These are phyloP conservation scores for Pezicula neosporulosa DNA, from an alignment of 2,329 filamentous ascomycete genomes.

Conservation along the genomic window DNA sequence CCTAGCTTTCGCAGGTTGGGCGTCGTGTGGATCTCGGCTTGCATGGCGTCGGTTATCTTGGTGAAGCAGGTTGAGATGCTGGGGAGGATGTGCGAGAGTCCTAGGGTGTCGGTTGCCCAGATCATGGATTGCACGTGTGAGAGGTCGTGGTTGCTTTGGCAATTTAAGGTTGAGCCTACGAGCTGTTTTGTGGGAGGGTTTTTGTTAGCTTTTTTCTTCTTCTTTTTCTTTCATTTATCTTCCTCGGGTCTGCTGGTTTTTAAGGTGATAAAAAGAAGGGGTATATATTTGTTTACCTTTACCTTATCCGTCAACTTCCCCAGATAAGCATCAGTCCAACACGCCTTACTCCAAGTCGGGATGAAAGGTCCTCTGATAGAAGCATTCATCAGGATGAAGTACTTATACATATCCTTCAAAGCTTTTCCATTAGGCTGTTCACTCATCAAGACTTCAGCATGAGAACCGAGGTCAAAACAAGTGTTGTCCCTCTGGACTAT, in stretches of 20 bases:
- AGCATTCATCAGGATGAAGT: slow-evolving; percentile 20
- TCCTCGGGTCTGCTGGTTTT: too few species aligned
- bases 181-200: slow-evolving; percentile 1
- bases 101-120: slow-evolving; percentile 13
- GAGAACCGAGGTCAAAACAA: slow-evolving; percentile 20
- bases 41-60: background rate
- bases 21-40: slow-evolving; percentile 1
- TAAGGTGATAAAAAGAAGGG: background rate
- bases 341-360: slow-evolving; percentile 13
- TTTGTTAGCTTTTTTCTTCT: background rate
- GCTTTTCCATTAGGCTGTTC: slow-evolving; percentile 3
- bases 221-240: too few species aligned
- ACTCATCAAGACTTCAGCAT: slow-evolving; percentile 13
- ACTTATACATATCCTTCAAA: slow-evolving; percentile 16
- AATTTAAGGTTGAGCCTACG: slow-evolving; percentile 15
- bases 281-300: slow-evolving; percentile 11
- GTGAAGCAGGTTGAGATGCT: background rate
- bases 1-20: background rate
- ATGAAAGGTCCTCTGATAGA: slow-evolving; percentile 20
- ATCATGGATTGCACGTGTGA: slow-evolving; percentile 22
- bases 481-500: slow-evolving; percentile 14
- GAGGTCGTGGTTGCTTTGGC: slow-evolving; percentile 1
- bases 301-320: slow-evolving; percentile 11
- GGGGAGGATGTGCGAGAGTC: slow-evolving; percentile 10
- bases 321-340: slow-evolving; percentile 20